Evolutionary conservation across 2,329 filamentous ascomycete genomes (phyloP).

Genomic region (Neonectria coccinea): DNA sequence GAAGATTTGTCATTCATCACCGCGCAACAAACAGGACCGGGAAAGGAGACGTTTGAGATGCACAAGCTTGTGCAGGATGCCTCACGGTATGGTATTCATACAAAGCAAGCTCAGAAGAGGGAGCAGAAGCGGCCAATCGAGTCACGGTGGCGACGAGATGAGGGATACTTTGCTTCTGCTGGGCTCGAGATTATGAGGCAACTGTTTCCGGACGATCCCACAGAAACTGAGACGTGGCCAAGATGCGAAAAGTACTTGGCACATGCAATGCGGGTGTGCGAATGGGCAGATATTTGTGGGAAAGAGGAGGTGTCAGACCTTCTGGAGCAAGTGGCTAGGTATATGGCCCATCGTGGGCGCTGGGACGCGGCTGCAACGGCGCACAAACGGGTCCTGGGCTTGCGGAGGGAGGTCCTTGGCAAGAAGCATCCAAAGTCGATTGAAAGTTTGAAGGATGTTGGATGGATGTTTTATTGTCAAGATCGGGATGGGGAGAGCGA

Average conservation of each 20-base stretch:
- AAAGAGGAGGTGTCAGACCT: constrained; percentile 28
- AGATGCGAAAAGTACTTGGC: constrained; percentile 45
- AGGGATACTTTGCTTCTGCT: constrained; percentile 37
- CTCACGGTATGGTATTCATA: constrained; percentile 36
- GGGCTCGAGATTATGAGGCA: constrained; percentile 40
- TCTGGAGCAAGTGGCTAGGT: constrained; percentile 34
- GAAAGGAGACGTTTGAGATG: constrained; percentile 43
- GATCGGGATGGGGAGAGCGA: not conserved
- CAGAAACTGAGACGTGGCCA: constrained; percentile 33
- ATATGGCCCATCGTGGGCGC: constrained; percentile 40
- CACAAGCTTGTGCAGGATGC: constrained; percentile 50
- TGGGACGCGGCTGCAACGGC: constrained; percentile 16
- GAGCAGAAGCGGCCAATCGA: too few species aligned
- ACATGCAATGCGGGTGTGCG: constrained; percentile 43
- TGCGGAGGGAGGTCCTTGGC: constrained; percentile 1
- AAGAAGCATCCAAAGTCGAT: constrained; percentile 21
- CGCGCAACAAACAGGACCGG: constrained; percentile 10
- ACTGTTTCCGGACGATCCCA: constrained; percentile 34
- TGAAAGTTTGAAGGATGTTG: not conserved
- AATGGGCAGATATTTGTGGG: constrained; percentile 41
- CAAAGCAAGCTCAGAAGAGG: too few species aligned
- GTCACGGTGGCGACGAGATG: too few species aligned
- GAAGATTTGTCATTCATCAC: constrained; percentile 51
- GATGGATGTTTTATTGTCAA: not conserved
- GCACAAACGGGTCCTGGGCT: not conserved